These are phyloP conservation scores for Debaryomyces coudertii DNA, from an alignment of 1,139 yeast species.

Conservation along the genomic window DNA sequence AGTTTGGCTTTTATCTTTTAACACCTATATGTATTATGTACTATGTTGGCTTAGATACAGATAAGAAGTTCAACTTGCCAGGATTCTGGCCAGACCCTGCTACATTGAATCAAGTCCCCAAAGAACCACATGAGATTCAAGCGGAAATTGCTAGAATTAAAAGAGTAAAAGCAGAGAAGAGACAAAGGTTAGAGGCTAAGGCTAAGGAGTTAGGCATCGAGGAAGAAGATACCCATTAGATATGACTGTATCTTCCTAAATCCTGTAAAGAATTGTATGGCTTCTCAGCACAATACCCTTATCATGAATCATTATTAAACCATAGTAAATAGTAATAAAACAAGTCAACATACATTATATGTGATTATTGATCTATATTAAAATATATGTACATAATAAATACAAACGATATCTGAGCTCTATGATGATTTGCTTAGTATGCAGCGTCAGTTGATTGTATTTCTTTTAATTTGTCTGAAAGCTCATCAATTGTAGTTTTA, in stretches of 20 bases:
- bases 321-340: slow-evolving; percentile 2
- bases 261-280: background rate
- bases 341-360: background rate
- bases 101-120: slow-evolving; percentile 85
- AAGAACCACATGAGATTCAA: slow-evolving; percentile 88
- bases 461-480: slow-evolving; percentile 25
- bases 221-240: slow-evolving; percentile 23
- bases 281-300: background rate
- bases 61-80: slow-evolving; percentile 85
- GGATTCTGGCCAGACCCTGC: slow-evolving; percentile 98
- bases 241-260: background rate
- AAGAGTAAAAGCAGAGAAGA: slow-evolving; percentile 71
- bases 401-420: background rate
- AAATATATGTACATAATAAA: slow-evolving; percentile 3
- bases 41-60: slow-evolving; percentile 88
- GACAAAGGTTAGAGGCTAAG: slow-evolving; percentile 72
- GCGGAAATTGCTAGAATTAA: slow-evolving; percentile 89
- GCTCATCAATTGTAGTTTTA: slow-evolving; percentile 30
- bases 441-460: slow-evolving; percentile 19
- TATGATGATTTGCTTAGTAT: background rate
- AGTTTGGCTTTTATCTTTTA: slow-evolving; percentile 84
- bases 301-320: background rate
- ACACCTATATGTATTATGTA: slow-evolving; percentile 90
- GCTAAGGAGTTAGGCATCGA: slow-evolving; percentile 67
- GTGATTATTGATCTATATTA: background rate